A percentile compares a stretch with the other conserved stretches of the same genome.
Evolutionary conservation across 139 green algal species (phyloP).

Genomic region (Chlorella sp.): DNA sequence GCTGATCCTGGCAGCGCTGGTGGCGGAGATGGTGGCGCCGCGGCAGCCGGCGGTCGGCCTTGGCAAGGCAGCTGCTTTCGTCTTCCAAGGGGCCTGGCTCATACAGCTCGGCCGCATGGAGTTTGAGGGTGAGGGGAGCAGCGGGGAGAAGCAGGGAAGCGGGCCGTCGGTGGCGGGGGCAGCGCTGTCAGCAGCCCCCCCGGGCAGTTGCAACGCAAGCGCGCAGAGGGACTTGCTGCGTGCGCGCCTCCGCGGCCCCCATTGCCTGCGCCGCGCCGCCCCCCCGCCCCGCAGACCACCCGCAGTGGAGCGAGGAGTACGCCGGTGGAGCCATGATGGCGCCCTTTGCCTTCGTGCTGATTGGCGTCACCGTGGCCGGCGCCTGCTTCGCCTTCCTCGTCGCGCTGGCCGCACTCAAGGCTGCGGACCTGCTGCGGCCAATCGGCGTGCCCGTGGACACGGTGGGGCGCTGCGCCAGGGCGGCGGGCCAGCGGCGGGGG

Average conservation of each 20-base stretch:
- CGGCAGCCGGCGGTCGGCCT: slow-evolving; percentile 9
- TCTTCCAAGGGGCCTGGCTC: slow-evolving; percentile 45
- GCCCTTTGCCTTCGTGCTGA: slow-evolving; percentile 30
- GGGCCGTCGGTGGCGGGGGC: not conserved
- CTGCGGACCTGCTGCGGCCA: not conserved
- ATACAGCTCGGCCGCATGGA: slow-evolving; percentile 29
- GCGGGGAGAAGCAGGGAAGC: not conserved
- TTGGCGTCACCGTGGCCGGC: not conserved
- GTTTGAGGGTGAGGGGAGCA: slow-evolving; percentile 16
- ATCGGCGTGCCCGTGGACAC: too few relatives aligned
- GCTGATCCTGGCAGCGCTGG: not conserved
- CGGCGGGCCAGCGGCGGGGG: too few relatives aligned
- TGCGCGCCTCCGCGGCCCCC: too few relatives aligned
- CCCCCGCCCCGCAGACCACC: not conserved
- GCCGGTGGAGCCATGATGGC: slow-evolving; percentile 36
- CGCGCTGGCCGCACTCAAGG: not conserved
- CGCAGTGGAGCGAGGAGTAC: slow-evolving; percentile 26
- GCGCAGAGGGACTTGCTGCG: too few relatives aligned
- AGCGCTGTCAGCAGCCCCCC: too few relatives aligned
- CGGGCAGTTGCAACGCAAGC: too few relatives aligned
- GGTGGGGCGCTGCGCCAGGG: too few relatives aligned
- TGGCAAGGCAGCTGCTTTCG: slow-evolving; percentile 5
- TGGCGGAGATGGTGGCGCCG: slow-evolving; percentile 27
- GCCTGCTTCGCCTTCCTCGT: not conserved
- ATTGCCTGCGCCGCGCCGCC: too few relatives aligned